Evolutionary conservation across 2,329 filamentous ascomycete species (phyloP), one percentile per base, ranked within the genome.

Genomic region (Fusarium robinianum): DNA sequence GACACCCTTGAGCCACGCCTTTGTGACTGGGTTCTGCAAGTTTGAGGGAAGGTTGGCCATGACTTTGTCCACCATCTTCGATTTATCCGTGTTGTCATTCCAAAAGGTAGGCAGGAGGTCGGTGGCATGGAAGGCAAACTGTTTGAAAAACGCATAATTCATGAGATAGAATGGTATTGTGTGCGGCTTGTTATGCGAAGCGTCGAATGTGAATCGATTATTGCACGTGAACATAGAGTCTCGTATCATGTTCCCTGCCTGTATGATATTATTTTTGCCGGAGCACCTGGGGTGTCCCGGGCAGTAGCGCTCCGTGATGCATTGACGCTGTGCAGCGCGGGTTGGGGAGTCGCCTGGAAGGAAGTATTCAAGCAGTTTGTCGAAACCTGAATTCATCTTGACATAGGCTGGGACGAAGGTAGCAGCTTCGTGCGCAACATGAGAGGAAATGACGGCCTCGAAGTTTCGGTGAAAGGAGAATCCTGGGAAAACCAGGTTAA

Each of bases 211-310:
- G 12, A 49, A 36, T 18, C 51, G 15, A 0, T 32, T 54, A 14
- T 54, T 54, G 27, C 51, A 54, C 3, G 49, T 49, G 15, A 54
- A 54, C 8, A 36, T 23, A 6, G 22, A 8, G 8, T 54, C 44
- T 4, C 41, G 40, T 5, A 52, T 44, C 8, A 36, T 19, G 1
- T 6, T 27, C 3, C 21, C 12, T 1, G 42, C 16, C 29, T 48
- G 51, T 1, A 14, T 5, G 1, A 32, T 10, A 12, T 23, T 45
- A 4, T 44, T 22, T 5, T 25, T 14, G 6, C 15, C 2, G 5
- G 12, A 33, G 1, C 19, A 16, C 2, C 14, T 14, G 10, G 10
- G n/a, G n/a, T n/a, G n/a, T n/a, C n/a, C 11, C 19, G 38, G 43
- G 14, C 38, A 17, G 14, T 53, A 53, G 14, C 35, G 16, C 4